Evolutionary conservation across 768 basidiomycete species (phyloP).

Genomic region (Macrocybe gigantea): DNA sequence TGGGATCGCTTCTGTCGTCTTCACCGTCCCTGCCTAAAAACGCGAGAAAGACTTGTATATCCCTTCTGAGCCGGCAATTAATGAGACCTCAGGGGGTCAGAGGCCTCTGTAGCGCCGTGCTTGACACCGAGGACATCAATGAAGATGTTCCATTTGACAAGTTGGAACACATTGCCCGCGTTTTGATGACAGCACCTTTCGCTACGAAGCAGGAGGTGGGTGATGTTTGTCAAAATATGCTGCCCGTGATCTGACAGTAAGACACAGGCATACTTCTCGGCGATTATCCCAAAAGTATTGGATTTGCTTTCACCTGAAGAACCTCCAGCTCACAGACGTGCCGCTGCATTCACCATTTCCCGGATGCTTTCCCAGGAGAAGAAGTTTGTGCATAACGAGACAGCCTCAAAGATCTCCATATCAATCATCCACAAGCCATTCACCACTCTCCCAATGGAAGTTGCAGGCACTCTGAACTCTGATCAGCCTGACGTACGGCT

Average conservation of each 20-base stretch:
- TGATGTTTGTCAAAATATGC: not conserved
- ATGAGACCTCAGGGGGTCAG: constrained; percentile 64
- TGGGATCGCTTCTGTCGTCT: constrained; percentile 54
- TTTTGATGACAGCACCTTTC: constrained; percentile 60
- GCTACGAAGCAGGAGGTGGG: constrained; percentile 50
- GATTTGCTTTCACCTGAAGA: constrained; percentile 38
- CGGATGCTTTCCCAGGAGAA: constrained; percentile 47
- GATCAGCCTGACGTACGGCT: constrained; percentile 25
- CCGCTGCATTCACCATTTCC: constrained; percentile 64
- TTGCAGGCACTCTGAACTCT: not conserved
- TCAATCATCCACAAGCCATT: constrained; percentile 52
- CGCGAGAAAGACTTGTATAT: constrained; percentile 51
- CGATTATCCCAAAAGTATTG: constrained; percentile 50
- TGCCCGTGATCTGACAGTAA: constrained; percentile 1
- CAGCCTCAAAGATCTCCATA: constrained; percentile 33
- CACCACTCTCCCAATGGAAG: constrained; percentile 10
- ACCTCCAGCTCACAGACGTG: constrained; percentile 45
- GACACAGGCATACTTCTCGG: constrained; percentile 54
- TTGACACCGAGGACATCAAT: constrained; percentile 57
- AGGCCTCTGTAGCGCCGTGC: constrained; percentile 64
- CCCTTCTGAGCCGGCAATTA: constrained; percentile 66
- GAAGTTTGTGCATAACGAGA: constrained; percentile 16
- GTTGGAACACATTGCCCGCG: constrained; percentile 63
- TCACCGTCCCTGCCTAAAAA: constrained; percentile 38
- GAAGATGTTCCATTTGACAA: constrained; percentile 54